Conservation (phyloP, 2,329 filamentous ascomycete genomes). For the Colletotrichum trifolii region DNA sequence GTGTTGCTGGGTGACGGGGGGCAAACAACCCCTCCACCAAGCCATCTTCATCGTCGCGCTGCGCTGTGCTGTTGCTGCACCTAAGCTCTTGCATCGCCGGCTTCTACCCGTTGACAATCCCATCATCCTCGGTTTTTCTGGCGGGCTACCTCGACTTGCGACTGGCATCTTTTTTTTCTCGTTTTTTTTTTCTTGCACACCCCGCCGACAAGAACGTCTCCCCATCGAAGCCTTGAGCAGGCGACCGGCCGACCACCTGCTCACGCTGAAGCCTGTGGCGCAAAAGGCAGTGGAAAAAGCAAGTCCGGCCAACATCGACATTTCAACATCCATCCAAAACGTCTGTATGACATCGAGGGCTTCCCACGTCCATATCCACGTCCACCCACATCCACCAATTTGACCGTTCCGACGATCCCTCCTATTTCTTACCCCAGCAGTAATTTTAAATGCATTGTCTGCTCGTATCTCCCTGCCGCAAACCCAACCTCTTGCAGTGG, state of each 20-base stretch:
- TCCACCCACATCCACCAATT: slow-evolving; percentile 1
- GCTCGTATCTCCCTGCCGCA: slow-evolving; percentile 8
- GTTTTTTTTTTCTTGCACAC: no score
- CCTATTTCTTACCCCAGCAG: slow-evolving; percentile 4
- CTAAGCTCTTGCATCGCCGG: neutral
- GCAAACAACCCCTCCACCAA: slow-evolving; percentile 20
- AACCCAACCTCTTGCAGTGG: neutral
- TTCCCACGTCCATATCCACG: slow-evolving; percentile 1
- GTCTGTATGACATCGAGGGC: slow-evolving; percentile 7
- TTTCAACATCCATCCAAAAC: neutral
- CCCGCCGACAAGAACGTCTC: neutral
- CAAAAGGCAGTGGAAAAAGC: slow-evolving; percentile 19
- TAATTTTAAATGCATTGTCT: slow-evolving; percentile 32
- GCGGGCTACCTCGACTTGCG: no score
- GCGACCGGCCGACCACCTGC: slow-evolving; percentile 18
- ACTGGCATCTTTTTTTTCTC: no score
- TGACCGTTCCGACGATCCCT: neutral
- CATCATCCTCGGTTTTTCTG: no score
- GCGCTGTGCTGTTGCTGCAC: neutral
- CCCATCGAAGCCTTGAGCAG: slow-evolving; percentile 17
- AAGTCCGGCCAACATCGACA: neutral
- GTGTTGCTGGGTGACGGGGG: slow-evolving; percentile 34
- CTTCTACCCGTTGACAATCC: no score
- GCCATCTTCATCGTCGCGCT: neutral
- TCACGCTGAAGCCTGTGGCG: slow-evolving; percentile 23